Base-by-base conservation (phyloP, 495 filamentous ascomycete species). In the Emericellopsis terricola region DNA sequence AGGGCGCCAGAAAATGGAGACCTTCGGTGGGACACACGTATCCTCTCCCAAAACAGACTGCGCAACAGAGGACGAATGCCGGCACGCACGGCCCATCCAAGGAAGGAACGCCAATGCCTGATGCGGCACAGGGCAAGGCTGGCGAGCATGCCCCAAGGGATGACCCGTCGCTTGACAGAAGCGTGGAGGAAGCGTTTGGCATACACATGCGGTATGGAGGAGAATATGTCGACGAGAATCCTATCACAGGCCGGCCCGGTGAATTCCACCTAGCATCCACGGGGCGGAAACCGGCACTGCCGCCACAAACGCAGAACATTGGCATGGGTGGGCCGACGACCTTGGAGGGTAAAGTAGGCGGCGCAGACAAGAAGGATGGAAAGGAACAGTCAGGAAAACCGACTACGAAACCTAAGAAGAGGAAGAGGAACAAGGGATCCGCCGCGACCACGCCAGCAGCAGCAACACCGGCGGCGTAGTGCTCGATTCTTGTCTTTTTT, bases 201-300 rank as follows among this genome's bases (percentile, higher is more conserved):
- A 59, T 89, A 17, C 59, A 76, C 30, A 51, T 74, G 11, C 64
- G 65, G 23, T 76, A 73, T 37, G 71, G 68, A 16, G 69, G 77
- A 31, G 86, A 96, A 34, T 92, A 71, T 52, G 84, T 89, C 72
- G 84, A 97, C 52, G 84, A 93, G 50, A 89, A 76, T 42, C 83
- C 84, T 2, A 68, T 93, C 31, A 71, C 78, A 1, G 86, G 86
- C 29, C 76, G 80, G 44, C 86, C 86, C 0, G 85, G 86, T 15
- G 71, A 73, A n/a, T 92, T 93, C 55, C 75, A 78, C 35, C 62
- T 91, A 32, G 71, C 71, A 8, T 74, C 64, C 19, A 69, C 71
- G 3, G 65, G 67, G 2, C 54, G 65, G 14, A 63, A 61, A 33
- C 55, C 15, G 41, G 24, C 13, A 8, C 28, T 18, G 19, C 28